Evolutionary conservation across 768 basidiomycete genomes (phyloP), one percentile per base, ranked within the genome.

Genomic region (Tylopilus vinaceipallidus): DNA sequence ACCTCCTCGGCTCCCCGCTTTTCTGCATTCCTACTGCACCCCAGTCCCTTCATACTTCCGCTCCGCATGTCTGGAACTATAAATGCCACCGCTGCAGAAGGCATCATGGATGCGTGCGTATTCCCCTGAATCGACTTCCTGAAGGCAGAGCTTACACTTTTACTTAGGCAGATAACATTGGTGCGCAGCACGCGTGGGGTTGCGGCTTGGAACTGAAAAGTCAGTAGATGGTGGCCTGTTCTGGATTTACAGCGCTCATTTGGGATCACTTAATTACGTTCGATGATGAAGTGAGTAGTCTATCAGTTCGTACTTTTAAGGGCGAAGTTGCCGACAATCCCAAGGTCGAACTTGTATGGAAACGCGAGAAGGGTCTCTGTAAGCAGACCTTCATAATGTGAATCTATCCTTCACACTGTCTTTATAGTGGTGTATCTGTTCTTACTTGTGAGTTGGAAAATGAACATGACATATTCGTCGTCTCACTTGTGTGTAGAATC

Each of bases 151-250:
- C n/a, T 55, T 14, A 43, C 32, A 35, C 16, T 3, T 16, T 39
- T 22, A 34, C 34, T 17, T 29, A 60, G 59, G 8, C 22, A 2
- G 10, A 9, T 22, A 26, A 61, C 59, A 6, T 3, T 49, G 32
- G 59, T 60, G 33, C 13, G 59, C 48, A 29, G 20, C 37, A 6
- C 13, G 11, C 34, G 32, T 16, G 6, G 8, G 6, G 29, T 11
- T 20, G n/a, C n/a, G n/a, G n/a, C n/a, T n/a, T n/a, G n/a, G 36
- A 29, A 29, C 27, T 20, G 20, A 35, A 60, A n/a, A 16, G 2
- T 32, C 17, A 40, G 33, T 50, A 84, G 81, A 76, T 71, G 46
- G 70, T 83, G 29, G 81, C 77, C 12, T 64, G 83, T 30, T 73
- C 72, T 11, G 75, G 77, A 53, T 79, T 78, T 56, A 73, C 74